Evolutionary conservation across 768 basidiomycete species (phyloP).

Genomic region (Erythrobasidium yunnanense): DNA sequence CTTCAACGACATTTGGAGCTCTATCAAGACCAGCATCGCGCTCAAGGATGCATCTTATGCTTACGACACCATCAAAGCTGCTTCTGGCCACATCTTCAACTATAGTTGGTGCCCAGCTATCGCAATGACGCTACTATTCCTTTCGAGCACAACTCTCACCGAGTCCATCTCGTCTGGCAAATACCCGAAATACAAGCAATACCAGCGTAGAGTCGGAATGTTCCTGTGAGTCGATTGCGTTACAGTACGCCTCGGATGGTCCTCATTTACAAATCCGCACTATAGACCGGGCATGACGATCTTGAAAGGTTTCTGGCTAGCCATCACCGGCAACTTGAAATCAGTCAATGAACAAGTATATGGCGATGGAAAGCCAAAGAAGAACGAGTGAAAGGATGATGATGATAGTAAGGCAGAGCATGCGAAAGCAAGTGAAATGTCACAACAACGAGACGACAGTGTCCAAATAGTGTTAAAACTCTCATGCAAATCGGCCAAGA

Average conservation of each 20-base stretch:
- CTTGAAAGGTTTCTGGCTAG: constrained; percentile 17
- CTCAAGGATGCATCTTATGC: background rate
- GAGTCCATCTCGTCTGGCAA: constrained; percentile 26
- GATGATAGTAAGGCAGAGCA: no score
- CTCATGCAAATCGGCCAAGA: constrained; percentile 13
- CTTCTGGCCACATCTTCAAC: constrained; percentile 21
- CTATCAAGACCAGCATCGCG: background rate
- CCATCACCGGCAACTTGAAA: constrained; percentile 7
- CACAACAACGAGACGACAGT: no score
- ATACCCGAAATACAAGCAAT: constrained; percentile 26
- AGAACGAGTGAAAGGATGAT: background rate
- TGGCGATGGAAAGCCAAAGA: background rate
- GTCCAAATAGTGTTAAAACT: no score
- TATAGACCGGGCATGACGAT: background rate
- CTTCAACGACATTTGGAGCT: constrained; percentile 4
- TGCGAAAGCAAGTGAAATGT: no score
- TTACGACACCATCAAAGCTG: background rate
- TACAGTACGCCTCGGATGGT: background rate
- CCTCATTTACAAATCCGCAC: background rate
- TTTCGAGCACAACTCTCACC: constrained; percentile 14
- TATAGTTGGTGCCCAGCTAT: constrained; percentile 17
- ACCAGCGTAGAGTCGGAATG: constrained; percentile 29
- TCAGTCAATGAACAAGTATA: constrained; percentile 21
- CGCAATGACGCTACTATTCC: constrained; percentile 15
- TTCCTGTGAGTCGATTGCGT: constrained; percentile 14